A percentile compares a stretch with the other conserved stretches of the same genome.
These are phyloP conservation scores for Simplicillium aogashimaense DNA, from an alignment of 2,329 filamentous ascomycete genomes.

Conservation along the genomic window DNA sequence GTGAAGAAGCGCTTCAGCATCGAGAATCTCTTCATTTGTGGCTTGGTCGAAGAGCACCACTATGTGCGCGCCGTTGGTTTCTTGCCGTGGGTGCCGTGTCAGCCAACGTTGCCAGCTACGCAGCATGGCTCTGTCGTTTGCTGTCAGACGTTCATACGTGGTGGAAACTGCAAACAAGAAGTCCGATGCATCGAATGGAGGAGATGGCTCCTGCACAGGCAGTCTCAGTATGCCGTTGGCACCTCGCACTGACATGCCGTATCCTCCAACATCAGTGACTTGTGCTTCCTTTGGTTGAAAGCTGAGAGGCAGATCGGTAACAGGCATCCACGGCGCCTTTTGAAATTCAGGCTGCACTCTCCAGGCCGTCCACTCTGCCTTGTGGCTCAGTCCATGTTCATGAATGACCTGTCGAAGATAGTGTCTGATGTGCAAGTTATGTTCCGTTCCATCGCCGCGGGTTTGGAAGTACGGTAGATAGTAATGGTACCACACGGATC, in stretches of 20 bases:
- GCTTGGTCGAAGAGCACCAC: conserved; percentile 31
- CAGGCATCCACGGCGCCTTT: conserved; percentile 5
- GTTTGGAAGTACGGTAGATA: too few relatives aligned
- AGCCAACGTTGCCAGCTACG: conserved; percentile 35
- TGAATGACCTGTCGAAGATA: too few relatives aligned
- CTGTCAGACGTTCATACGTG: conserved; percentile 27
- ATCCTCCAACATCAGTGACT: too few relatives aligned
- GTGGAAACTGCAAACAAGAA: conserved; percentile 34
- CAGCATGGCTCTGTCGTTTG: conserved; percentile 26
- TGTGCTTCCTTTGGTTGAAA: too few relatives aligned
- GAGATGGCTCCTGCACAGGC: conserved; percentile 18
- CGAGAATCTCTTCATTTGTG: conserved; percentile 18
- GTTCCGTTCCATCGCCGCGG: too few relatives aligned
- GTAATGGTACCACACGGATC: too few relatives aligned
- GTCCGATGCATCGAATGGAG: conserved; percentile 25
- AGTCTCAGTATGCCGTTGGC: conserved; percentile 15
- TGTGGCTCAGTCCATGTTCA: too few relatives aligned
- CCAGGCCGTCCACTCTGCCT: too few relatives aligned
- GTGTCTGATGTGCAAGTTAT: too few relatives aligned
- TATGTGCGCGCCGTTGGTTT: conserved; percentile 31
- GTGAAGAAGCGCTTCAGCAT: conserved; percentile 19
- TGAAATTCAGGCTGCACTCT: too few relatives aligned
- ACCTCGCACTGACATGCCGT: too few relatives aligned
- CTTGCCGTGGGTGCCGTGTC: conserved; percentile 24
- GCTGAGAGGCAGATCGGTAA: conserved; percentile 9